Percentiles rank a stretch among this genome's conserved stretches.
These are phyloP conservation scores for Acanthamoeba culbertsoni DNA, from an alignment of 208 protist genomes.

Conservation along the genomic window DNA sequence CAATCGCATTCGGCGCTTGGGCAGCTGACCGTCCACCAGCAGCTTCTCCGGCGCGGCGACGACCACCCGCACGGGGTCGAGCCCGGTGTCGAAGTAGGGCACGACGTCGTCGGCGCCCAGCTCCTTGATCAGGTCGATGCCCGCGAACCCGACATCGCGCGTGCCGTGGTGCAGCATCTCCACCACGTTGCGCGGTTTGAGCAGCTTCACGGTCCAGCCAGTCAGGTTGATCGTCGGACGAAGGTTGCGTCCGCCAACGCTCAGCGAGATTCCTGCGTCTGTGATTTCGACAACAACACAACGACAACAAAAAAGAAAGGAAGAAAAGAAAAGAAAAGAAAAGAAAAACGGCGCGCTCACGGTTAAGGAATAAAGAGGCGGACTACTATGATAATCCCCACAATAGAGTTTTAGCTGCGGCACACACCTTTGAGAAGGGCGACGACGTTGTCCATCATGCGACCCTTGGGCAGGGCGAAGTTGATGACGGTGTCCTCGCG, in stretches of 20 bases:
- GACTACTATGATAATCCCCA: no score
- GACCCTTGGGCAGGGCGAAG: conserved; percentile 48
- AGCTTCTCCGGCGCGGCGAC: conserved; percentile 50
- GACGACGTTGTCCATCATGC: conserved; percentile 59
- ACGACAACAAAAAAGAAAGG: not conserved
- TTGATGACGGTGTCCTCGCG: not conserved
- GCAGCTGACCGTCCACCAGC: conserved; percentile 44
- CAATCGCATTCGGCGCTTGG: conserved; percentile 56
- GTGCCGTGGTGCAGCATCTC: conserved; percentile 65
- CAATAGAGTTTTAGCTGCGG: no score
- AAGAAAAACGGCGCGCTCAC: no score
- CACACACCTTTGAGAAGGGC: conserved; percentile 26
- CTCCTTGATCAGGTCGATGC: conserved; percentile 57
- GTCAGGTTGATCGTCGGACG: conserved; percentile 44
- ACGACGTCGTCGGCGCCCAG: conserved; percentile 31
- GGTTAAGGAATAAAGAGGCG: no score
- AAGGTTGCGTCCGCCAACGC: conserved; percentile 45
- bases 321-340: not conserved
- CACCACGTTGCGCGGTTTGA: conserved; percentile 67
- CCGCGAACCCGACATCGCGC: conserved; percentile 63
- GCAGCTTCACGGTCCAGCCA: conserved; percentile 51
- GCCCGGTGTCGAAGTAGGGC: conserved; percentile 48
- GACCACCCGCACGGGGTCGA: conserved; percentile 59
- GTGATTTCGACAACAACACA: not conserved
- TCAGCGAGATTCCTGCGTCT: conserved; percentile 17